Evolutionary conservation across 2,329 filamentous ascomycete genomes (phyloP), one percentile per base, ranked within the genome.

Genomic region (Lachnellula arida): DNA sequence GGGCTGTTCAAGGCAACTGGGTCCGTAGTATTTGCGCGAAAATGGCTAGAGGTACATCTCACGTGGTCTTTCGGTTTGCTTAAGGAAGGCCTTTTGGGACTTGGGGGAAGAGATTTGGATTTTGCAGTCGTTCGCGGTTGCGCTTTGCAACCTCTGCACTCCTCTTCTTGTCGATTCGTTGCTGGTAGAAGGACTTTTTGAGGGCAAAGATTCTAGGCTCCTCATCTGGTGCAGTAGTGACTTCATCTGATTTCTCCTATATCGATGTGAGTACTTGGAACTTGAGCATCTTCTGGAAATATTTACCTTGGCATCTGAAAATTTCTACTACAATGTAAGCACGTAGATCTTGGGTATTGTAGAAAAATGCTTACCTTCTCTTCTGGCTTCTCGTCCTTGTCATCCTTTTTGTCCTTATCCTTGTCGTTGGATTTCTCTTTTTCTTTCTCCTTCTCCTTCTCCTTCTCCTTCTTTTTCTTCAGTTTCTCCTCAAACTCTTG

Each of bases 181-280:
- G 89, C 64, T 93, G 87, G 69, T 91, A 95, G 72, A 99, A 96
- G 25, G 84, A 81, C 88, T 86, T 91, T 68, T 93, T 88, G 56
- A 97, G 77, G 62, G 88, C 83, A 73, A 94, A 99, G 2, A 96
- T 81, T 43, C 93, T 83, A 19, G 90, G 87, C 55, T 87, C 85
- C 58, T 89, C 84, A 58, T 89, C 85, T 17, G 51, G 51, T 25
- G 62, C 14, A 17, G 50, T 49, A 39, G 22, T 43, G 14, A 47
- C 9, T 35, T 57, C 60, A 8, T 66, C 64, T 15, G 61, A 5
- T 11, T 65, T 67, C 42, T 67, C 68, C 66, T 70, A 25, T 14
- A 19, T 14, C 4, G 11, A 49, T 46, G 42, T 63, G 39, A 57
- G 32, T 40, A 55, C 46, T n/a, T 52, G 40, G 43, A n/a, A n/a